These are phyloP conservation scores for Naematelia encephala DNA, from an alignment of 768 basidiomycete genomes.

Conservation along the genomic window DNA sequence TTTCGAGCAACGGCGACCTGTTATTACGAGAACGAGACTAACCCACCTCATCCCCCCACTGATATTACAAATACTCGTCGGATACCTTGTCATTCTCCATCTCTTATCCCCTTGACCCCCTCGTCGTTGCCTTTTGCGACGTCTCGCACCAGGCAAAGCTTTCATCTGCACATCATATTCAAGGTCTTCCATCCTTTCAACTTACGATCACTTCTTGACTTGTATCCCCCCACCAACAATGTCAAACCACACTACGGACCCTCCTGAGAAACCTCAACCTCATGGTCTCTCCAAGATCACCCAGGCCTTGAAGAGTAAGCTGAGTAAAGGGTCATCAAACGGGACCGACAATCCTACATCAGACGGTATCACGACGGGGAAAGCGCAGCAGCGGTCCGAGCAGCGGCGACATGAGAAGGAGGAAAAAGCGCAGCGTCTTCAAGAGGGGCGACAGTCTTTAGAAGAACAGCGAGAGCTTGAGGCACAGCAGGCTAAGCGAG, in stretches of 20 bases:
- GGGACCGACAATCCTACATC: not conserved
- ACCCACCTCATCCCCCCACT: too few species aligned
- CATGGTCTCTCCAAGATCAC: not conserved
- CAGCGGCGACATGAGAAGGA: conserved; percentile 67
- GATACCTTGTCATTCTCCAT: too few species aligned
- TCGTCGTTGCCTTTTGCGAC: too few species aligned
- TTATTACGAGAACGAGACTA: too few species aligned
- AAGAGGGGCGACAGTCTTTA: conserved; percentile 52
- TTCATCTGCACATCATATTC: too few species aligned
- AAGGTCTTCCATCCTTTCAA: too few species aligned
- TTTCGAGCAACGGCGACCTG: too few species aligned
- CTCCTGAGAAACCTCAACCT: not conserved
- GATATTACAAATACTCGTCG: too few species aligned
- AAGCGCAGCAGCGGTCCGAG: conserved; percentile 60
- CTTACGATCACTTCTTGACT: too few species aligned
- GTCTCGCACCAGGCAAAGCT: too few species aligned
- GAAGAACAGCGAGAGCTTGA: conserved; percentile 4
- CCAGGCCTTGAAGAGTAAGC: not conserved
- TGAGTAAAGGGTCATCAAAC: not conserved
- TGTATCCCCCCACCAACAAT: too few species aligned
- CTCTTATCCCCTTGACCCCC: too few species aligned
- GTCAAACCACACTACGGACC: not conserved
- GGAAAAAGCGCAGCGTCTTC: conserved; percentile 64
- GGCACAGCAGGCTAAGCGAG: conserved; percentile 2
- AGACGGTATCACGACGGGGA: not conserved